Percentiles rank a stretch among this genome's conserved stretches.
Conservation (phyloP, 805 yeast genomes). For the Ogataea kodamae region DNA sequence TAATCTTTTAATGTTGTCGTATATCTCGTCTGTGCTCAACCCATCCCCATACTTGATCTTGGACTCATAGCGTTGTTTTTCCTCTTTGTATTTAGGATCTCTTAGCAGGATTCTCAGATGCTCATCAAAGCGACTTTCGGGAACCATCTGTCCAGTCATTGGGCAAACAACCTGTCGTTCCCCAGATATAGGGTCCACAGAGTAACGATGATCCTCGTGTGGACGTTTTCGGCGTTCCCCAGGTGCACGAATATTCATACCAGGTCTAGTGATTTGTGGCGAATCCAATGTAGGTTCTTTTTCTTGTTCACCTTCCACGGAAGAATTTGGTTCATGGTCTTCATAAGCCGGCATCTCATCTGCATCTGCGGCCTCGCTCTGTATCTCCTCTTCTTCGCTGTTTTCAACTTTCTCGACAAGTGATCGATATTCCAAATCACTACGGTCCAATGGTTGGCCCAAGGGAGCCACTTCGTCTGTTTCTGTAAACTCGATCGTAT, state of each 20-base stretch:
- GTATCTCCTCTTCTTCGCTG: slow-evolving; percentile 34
- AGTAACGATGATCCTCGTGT: slow-evolving; percentile 4
- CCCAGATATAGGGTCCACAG: slow-evolving; percentile 15
- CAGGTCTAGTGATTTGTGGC: slow-evolving; percentile 20
- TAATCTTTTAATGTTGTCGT: slow-evolving; percentile 52
- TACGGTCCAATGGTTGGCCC: slow-evolving; percentile 50
- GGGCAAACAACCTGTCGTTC: slow-evolving; percentile 62
- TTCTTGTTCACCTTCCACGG: slow-evolving; percentile 7
- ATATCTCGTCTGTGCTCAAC: slow-evolving; percentile 46
- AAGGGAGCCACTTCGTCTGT: slow-evolving; percentile 56
- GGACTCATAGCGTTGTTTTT: slow-evolving; percentile 56
- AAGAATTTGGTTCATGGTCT: slow-evolving; percentile 8
- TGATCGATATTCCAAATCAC: slow-evolving; percentile 60
- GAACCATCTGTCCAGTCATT: slow-evolving; percentile 65
- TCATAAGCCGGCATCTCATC: slow-evolving; percentile 14
- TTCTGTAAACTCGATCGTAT: slow-evolving; percentile 61
- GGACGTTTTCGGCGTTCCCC: slow-evolving; percentile 55
- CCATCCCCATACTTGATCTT: slow-evolving; percentile 43
- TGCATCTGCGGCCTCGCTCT: slow-evolving; percentile 19
- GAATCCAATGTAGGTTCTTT: slow-evolving; percentile 5
- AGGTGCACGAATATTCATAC: slow-evolving; percentile 65
- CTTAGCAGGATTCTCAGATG: slow-evolving; percentile 68
- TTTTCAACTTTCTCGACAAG: slow-evolving; percentile 46
- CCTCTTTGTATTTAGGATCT: slow-evolving; percentile 75
- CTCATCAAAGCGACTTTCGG: slow-evolving; percentile 64